Percentiles rank a stretch among this genome's conserved stretches.
phyloP scores from a whole-genome alignment of 1,139 yeast genomes.

The Candida pseudocylindracea region DNA sequence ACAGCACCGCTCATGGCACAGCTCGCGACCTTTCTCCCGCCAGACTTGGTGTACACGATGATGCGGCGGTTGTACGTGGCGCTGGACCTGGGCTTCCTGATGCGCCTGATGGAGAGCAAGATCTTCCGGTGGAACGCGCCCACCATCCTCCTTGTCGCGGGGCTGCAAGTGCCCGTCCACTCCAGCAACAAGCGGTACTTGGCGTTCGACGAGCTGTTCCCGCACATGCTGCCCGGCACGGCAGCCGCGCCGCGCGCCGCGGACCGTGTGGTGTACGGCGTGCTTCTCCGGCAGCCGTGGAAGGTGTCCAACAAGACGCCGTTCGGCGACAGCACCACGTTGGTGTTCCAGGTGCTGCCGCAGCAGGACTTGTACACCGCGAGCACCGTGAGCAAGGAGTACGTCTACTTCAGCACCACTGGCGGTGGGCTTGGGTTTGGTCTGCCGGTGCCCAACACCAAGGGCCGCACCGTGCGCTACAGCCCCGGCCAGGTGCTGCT shows the following conservation, averaged over 20 bases:
- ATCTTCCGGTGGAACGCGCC: slow-evolving; percentile 88
- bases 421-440: slow-evolving; percentile 80
- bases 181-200: slow-evolving; percentile 23
- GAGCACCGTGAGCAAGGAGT: slow-evolving; percentile 1
- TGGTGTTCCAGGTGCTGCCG: slow-evolving; percentile 46
- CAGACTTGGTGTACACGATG: too few relatives aligned
- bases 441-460: slow-evolving; percentile 32
- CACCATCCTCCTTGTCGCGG: slow-evolving; percentile 46
- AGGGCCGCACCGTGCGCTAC: slow-evolving; percentile 15
- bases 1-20: too few relatives aligned
- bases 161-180: slow-evolving; percentile 19
- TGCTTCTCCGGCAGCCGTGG: slow-evolving; percentile 56
- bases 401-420: slow-evolving; percentile 37
- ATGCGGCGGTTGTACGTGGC: slow-evolving; percentile 31
- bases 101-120: slow-evolving; percentile 66
- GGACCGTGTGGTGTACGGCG: slow-evolving; percentile 33
- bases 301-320: slow-evolving; percentile 42
- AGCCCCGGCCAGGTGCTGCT: slow-evolving; percentile 54
- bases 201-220: slow-evolving; percentile 27
- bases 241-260: slow-evolving; percentile 12
- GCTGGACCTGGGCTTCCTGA: slow-evolving; percentile 61
- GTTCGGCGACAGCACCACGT: slow-evolving; percentile 39
- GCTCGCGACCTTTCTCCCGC: too few relatives aligned
- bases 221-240: slow-evolving; percentile 17
- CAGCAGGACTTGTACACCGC: slow-evolving; percentile 30